Percentiles rank a stretch among this genome's conserved stretches.
phyloP scores from a whole-genome alignment of 2,329 filamentous ascomycete species.

The Colletotrichum sp. region DNA sequence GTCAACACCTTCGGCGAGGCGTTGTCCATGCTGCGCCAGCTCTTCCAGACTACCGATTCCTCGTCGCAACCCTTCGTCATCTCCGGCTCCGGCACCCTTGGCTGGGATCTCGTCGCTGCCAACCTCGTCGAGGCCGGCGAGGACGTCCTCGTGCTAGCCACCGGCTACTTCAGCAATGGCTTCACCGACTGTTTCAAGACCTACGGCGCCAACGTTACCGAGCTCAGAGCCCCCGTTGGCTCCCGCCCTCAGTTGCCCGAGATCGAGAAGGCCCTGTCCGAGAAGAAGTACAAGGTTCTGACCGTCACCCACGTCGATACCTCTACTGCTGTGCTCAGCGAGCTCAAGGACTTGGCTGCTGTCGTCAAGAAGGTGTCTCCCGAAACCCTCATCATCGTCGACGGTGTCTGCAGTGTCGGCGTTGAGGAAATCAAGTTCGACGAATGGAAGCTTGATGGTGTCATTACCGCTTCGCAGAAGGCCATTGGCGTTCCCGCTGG shows the following conservation, averaged over 20 bases:
- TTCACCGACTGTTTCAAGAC: conserved; percentile 92
- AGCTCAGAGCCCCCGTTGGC: conserved; percentile 88
- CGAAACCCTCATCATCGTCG: conserved; percentile 88
- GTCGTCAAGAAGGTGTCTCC: conserved; percentile 87
- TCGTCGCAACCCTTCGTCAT: conserved; percentile 90
- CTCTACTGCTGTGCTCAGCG: conserved; percentile 92
- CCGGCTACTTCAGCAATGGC: conserved; percentile 95
- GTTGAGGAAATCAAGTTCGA: conserved; percentile 97
- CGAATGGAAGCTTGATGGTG: conserved; percentile 90
- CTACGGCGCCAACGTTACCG: conserved; percentile 89
- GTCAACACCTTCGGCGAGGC: conserved; percentile 92
- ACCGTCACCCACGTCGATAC: conserved; percentile 98
- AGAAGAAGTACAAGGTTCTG: conserved; percentile 92
- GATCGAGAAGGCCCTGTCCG: conserved; percentile 85
- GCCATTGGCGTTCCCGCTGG: conserved; percentile 95
- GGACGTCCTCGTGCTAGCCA: conserved; percentile 90
- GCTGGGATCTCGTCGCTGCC: conserved; percentile 95
- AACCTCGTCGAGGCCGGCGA: conserved; percentile 92
- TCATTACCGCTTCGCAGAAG: conserved; percentile 95
- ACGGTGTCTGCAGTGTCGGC: conserved; percentile 96
- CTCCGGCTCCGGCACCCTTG: conserved; percentile 92
- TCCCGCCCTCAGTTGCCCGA: conserved; percentile 85
- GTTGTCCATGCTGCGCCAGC: conserved; percentile 84
- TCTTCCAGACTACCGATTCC: conserved; percentile 89
- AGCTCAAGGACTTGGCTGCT: conserved; percentile 83